phyloP scores from a whole-genome alignment of 148 eudicot genomes.

The Amaranthus cruentus region DNA sequence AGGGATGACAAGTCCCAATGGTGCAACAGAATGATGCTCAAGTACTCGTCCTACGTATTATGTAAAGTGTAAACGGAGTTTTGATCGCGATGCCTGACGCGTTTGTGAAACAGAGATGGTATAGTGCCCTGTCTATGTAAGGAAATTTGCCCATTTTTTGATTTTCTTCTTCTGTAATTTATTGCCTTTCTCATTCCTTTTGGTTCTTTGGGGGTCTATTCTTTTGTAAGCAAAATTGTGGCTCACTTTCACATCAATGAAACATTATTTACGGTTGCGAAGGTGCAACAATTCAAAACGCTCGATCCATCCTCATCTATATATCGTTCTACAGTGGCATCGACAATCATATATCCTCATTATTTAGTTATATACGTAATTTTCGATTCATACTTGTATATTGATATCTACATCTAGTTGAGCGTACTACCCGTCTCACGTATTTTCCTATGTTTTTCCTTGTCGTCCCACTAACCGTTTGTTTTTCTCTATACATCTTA shows the following conservation, averaged over 20 bases:
- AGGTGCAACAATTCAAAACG: slow-evolving; percentile 10
- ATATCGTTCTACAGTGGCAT: no score
- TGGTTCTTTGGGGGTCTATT: slow-evolving; percentile 32
- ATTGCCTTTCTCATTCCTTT: slow-evolving; percentile 30
- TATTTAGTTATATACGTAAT: no score
- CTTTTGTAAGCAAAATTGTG: slow-evolving; percentile 46
- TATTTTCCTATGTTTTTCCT: no score
- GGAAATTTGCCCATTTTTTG: slow-evolving; percentile 14
- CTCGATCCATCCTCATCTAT: background rate
- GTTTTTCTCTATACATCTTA: no score
- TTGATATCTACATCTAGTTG: no score
- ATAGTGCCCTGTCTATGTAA: slow-evolving; percentile 11
- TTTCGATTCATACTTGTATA: no score
- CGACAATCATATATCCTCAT: no score
- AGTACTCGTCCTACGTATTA: slow-evolving; percentile 6
- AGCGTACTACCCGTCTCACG: no score
- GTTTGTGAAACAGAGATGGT: background rate
- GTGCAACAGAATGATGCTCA: slow-evolving; percentile 5
- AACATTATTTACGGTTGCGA: slow-evolving; percentile 15
- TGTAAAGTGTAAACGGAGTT: background rate
- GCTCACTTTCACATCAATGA: slow-evolving; percentile 15
- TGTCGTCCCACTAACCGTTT: no score
- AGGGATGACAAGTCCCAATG: background rate
- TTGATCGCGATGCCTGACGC: slow-evolving; percentile 5
- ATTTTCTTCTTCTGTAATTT: slow-evolving; percentile 29